Conservation (phyloP, 768 basidiomycete genomes). For the Gautieria morchelliformis region DNA sequence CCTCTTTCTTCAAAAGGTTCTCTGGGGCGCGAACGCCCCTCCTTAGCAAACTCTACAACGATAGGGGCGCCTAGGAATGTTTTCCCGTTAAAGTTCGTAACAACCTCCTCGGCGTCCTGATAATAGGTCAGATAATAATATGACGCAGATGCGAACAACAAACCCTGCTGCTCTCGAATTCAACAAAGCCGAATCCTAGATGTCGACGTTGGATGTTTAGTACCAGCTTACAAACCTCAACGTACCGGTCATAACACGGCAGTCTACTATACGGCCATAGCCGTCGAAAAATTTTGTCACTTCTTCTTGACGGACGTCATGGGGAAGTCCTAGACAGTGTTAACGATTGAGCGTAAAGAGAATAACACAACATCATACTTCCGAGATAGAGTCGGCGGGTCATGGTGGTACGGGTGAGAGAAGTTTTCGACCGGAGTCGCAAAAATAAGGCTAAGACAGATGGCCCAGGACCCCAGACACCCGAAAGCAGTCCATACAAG, state of each 20-base stretch:
- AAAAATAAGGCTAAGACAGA: neutral
- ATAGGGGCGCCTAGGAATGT: conserved; percentile 88
- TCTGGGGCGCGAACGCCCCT: conserved; percentile 67
- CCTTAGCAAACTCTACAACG: conserved; percentile 94
- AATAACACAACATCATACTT: conserved; percentile 36
- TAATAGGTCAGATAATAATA: neutral
- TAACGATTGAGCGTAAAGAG: neutral
- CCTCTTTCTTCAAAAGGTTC: conserved; percentile 55
- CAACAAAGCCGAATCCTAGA: conserved; percentile 90
- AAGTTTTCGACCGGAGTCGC: neutral
- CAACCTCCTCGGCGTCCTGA: conserved; percentile 92
- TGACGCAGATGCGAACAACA: conserved; percentile 5
- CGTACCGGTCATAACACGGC: conserved; percentile 89
- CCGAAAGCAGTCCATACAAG: too few relatives aligned
- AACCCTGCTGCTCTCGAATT: conserved; percentile 83
- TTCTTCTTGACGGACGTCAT: conserved; percentile 76
- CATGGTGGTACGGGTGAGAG: conserved; percentile 35
- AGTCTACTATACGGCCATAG: conserved; percentile 81
- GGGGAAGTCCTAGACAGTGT: conserved; percentile 47
- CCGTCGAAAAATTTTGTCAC: conserved; percentile 85
- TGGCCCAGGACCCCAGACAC: neutral
- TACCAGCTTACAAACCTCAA: conserved; percentile 10
- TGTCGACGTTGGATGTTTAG: neutral
- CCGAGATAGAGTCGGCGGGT: conserved; percentile 81
- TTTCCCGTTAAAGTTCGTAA: conserved; percentile 80